Percentiles rank a stretch among this genome's conserved stretches.
Conservation (phyloP, 139 green algal genomes). For the Chlamydomonas incerta region DNA sequence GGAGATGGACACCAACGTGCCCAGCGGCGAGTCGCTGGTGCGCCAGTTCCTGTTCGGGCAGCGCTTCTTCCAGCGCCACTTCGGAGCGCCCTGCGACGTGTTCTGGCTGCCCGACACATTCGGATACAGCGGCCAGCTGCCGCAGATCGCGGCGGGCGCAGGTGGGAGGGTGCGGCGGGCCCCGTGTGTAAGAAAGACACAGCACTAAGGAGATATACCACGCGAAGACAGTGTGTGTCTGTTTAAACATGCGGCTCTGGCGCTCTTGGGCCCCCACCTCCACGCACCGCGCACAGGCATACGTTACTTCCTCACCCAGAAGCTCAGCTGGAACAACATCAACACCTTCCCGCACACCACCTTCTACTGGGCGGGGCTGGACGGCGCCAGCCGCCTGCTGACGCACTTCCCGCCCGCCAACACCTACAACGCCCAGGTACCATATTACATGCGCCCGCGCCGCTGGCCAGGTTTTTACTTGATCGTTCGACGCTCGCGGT, state of each 20-base stretch:
- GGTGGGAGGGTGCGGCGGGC: too few species aligned
- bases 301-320: conserved; percentile 58
- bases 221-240: too few species aligned
- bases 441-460: not conserved
- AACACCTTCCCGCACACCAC: conserved; percentile 59
- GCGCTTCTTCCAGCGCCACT: conserved; percentile 45
- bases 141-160: conserved; percentile 42
- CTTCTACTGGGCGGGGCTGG: conserved; percentile 46
- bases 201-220: too few species aligned
- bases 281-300: conserved; percentile 33
- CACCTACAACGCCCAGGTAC: conserved; percentile 50
- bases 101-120: conserved; percentile 59
- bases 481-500: too few species aligned
- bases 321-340: conserved; percentile 67
- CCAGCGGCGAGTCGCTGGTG: conserved; percentile 51
- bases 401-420: conserved; percentile 46
- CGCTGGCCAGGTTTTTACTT: too few species aligned
- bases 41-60: conserved; percentile 59
- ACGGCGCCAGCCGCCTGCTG: conserved; percentile 24
- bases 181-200: too few species aligned
- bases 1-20: conserved; percentile 63
- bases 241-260: too few species aligned
- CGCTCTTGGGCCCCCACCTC: too few species aligned
- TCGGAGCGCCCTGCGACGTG: conserved; percentile 34
- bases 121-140: conserved; percentile 55